Evolutionary conservation across 345 rosid genomes (phyloP), one percentile per base, ranked within the genome.

Genomic region (Citrus maxima): DNA sequence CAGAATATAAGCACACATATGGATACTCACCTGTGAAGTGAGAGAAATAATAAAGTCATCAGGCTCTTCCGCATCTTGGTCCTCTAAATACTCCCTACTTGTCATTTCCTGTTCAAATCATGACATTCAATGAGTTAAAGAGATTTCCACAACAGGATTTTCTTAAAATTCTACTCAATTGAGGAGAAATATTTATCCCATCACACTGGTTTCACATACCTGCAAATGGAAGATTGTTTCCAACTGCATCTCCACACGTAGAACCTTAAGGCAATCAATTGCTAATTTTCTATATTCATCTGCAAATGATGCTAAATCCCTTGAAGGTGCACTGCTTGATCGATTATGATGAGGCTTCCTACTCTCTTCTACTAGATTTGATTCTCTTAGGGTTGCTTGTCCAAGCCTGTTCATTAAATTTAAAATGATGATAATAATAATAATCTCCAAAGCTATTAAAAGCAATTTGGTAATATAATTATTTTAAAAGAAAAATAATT

Each of bases 181-280:
- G 28, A 54, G 49, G 58, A 18, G 30, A 76, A 37, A 28, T 32
- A 77, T 54, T 58, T 22, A 72, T 65, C 71, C 10, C 37, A 46
- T 42, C 51, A 62, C 35, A 56, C 2, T 62, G 74, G 78, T 78
- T 80, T 76, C 72, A 76, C 84, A 80, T 78, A 96, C 98, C 97
- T 96, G 99, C 87, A 94, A 80, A 85, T 93, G 97, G 82, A 93
- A 96, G 85, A 94, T 80, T 79, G 98, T 93, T 80, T 94, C 97
- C 90, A 96, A 78, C 85, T 93, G 97, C 98, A 94, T 96, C 89
- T 96, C 99, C 35, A 96, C 91, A n/a, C 95, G 97, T 84, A 96
- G 87, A 85, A 94, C 98, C 84, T 96, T 96, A 51, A 96, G 85
- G 88, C 99, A 96, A 81, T 96, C 98, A 78, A 93, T 89, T 34